phyloP scores from a whole-genome alignment of 192 early-diverging fungal genomes.

The Coemansia sp. region DNA sequence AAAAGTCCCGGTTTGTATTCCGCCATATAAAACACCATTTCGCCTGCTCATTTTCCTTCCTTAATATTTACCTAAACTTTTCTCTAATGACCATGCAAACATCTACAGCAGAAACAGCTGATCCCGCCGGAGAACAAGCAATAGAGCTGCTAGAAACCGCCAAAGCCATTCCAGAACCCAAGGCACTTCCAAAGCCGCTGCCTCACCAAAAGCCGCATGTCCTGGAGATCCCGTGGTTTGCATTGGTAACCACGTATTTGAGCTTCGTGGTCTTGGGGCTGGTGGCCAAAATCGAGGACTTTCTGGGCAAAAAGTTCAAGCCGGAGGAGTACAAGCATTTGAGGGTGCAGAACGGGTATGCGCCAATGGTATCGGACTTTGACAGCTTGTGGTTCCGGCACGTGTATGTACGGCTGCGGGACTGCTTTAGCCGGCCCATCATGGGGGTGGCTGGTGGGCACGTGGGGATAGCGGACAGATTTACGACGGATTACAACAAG shows the following conservation, averaged over 20 bases:
- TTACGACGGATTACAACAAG: slow-evolving; percentile 76
- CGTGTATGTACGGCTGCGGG: slow-evolving; percentile 81
- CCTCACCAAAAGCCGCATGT: background rate
- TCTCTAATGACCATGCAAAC: too few relatives aligned
- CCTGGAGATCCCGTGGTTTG: slow-evolving; percentile 68
- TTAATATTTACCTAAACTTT: too few relatives aligned
- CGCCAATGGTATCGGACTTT: slow-evolving; percentile 91
- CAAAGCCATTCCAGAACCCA: background rate
- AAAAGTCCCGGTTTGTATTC: too few relatives aligned
- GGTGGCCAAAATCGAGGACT: slow-evolving; percentile 89
- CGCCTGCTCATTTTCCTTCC: too few relatives aligned
- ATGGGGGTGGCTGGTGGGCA: slow-evolving; percentile 88
- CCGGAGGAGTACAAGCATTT: slow-evolving; percentile 70
- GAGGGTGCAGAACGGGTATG: slow-evolving; percentile 74
- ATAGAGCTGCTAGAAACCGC: too few relatives aligned
- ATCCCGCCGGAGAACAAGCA: too few relatives aligned
- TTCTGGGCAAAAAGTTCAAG: slow-evolving; percentile 79
- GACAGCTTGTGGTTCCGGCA: slow-evolving; percentile 93
- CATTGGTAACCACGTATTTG: slow-evolving; percentile 90
- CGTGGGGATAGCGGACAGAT: slow-evolving; percentile 81
- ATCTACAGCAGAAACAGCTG: too few relatives aligned
- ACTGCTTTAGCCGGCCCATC: slow-evolving; percentile 92
- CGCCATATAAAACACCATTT: too few relatives aligned
- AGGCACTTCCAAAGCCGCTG: background rate
- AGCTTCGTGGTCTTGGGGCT: slow-evolving; percentile 90